A percentile compares a stretch with the other conserved stretches of the same genome.
These are phyloP conservation scores for Syncephalastrum monosporum DNA, from an alignment of 371 early-diverging fungal species.

Conservation along the genomic window DNA sequence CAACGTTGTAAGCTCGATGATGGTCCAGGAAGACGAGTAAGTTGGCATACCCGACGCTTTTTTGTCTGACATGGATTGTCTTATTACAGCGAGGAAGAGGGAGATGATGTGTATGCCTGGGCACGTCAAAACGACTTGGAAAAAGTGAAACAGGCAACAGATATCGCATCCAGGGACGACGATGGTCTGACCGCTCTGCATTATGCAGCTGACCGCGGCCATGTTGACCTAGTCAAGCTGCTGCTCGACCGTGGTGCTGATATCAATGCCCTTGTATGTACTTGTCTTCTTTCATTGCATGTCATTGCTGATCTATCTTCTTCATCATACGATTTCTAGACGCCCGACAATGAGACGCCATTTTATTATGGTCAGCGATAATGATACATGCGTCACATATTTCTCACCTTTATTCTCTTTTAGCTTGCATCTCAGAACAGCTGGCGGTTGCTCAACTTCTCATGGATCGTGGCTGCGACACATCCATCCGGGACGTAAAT, in stretches of 20 bases:
- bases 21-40: conserved; percentile 24
- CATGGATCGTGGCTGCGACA: conserved; percentile 26
- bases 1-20: conserved; percentile 33
- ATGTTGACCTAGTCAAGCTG: conserved; percentile 25
- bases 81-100: conserved; percentile 15
- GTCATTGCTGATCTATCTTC: neutral
- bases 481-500: conserved; percentile 25
- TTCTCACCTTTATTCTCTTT: neutral
- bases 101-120: conserved; percentile 35
- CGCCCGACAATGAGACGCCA: conserved; percentile 39
- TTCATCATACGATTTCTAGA: conserved; percentile 2
- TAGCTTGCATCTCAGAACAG: conserved; percentile 49
- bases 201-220: conserved; percentile 44
- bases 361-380: conserved; percentile 38
- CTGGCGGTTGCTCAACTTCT: conserved; percentile 29
- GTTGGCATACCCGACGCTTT: neutral
- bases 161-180: conserved; percentile 30
- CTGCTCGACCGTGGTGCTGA: conserved; percentile 39
- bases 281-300: neutral
- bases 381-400: neutral
- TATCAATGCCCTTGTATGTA: conserved; percentile 25
- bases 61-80: too few relatives aligned
- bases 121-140: conserved; percentile 25
- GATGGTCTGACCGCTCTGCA: conserved; percentile 44
- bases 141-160: conserved; percentile 26